Percentiles rank a stretch among this genome's conserved stretches.
These are phyloP conservation scores for Diaporthe citrichinensis DNA, from an alignment of 2,329 filamentous ascomycete species.

Conservation along the genomic window DNA sequence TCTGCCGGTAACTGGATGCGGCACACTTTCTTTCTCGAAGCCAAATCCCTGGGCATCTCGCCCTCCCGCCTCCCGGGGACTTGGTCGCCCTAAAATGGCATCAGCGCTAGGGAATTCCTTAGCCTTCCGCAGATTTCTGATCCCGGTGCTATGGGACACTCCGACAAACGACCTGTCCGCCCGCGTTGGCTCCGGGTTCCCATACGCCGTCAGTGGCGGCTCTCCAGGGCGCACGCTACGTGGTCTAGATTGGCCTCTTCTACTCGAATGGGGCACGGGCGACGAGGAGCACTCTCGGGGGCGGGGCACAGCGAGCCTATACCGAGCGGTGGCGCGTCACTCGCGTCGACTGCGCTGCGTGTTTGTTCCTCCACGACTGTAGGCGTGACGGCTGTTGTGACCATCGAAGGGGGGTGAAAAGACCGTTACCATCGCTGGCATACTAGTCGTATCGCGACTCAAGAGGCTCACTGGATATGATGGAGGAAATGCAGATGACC, in stretches of 20 bases:
- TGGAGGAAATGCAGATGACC: background rate
- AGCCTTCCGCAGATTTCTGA: background rate
- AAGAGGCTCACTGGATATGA: background rate
- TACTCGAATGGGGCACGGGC: background rate
- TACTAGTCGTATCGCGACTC: background rate
- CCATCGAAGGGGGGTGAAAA: background rate
- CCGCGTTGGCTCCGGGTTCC: background rate
- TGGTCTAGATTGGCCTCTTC: background rate
- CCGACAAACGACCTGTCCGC: background rate
- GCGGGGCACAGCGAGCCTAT: background rate
- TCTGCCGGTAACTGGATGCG: constrained; percentile 15
- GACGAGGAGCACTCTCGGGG: background rate
- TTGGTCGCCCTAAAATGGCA: constrained; percentile 25
- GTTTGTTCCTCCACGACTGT: background rate
- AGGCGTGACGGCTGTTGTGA: background rate
- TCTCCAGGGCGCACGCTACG: background rate
- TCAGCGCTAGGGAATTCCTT: constrained; percentile 1
- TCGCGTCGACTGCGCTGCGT: background rate
- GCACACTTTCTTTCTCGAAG: constrained; percentile 3
- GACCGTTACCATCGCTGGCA: background rate
- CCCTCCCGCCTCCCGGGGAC: constrained; percentile 15
- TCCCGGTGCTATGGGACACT: constrained; percentile 1
- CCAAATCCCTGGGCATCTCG: background rate
- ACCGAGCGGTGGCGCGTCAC: background rate
- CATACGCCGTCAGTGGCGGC: background rate